phyloP scores from a whole-genome alignment of 2,329 filamentous ascomycete species.

The Chalaropsis ovoidea region DNA sequence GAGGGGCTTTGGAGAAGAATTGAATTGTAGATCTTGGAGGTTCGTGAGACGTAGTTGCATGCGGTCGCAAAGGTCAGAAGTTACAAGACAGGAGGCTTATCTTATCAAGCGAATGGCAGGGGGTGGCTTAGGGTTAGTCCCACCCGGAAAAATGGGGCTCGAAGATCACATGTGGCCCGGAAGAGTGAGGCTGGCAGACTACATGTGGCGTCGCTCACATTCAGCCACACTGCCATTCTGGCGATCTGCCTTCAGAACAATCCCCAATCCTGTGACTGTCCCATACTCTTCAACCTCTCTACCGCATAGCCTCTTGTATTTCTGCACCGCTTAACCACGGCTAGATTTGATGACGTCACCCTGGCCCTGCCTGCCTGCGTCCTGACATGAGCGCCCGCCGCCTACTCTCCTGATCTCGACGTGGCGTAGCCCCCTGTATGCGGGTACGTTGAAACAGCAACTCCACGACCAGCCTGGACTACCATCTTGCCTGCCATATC shows the following conservation, averaged over 20 bases:
- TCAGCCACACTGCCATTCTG: background rate
- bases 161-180: no score
- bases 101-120: background rate
- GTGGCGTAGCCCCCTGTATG: background rate
- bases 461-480: no score
- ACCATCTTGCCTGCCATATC: background rate
- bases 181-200: no score
- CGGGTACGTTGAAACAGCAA: no score
- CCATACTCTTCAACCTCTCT: background rate
- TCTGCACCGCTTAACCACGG: no score
- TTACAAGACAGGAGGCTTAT: background rate
- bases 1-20: no score
- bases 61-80: background rate
- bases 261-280: background rate
- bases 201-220: background rate
- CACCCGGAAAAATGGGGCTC: no score
- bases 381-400: background rate
- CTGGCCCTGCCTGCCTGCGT: background rate
- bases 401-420: background rate
- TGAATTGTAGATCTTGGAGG: no score
- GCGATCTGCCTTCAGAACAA: no score
- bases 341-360: no score
- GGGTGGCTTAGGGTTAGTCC: background rate
- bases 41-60: background rate
- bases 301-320: no score